Evolutionary conservation across 202 grass and related monocot genomes (phyloP).

Genomic region (Schoenoplectus triqueter): DNA sequence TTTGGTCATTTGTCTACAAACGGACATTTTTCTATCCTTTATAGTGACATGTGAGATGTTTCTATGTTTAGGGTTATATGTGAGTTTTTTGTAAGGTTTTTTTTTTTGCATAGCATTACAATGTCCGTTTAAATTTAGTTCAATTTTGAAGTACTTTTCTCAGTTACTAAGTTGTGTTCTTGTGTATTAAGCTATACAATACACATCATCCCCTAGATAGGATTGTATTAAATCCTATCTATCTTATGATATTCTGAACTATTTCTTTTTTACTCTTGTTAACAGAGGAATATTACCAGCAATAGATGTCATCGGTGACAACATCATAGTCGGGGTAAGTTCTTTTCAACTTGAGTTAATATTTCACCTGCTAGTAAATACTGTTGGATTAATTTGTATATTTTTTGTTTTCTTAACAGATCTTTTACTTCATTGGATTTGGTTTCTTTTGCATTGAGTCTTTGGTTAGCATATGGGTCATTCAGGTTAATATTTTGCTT

Average conservation of each 20-base stretch:
- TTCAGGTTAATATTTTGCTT: constrained; percentile 63
- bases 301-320: constrained; percentile 70
- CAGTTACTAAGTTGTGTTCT: not conserved
- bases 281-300: constrained; percentile 92
- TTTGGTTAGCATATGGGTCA: constrained; percentile 96
- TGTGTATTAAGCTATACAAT: constrained; percentile 7
- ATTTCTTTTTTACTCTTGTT: constrained; percentile 24
- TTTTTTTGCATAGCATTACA: not conserved
- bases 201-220: not conserved
- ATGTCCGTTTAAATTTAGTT: too few species aligned
- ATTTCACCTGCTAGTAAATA: constrained; percentile 28
- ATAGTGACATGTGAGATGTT: not conserved
- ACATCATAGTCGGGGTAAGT: constrained; percentile 85
- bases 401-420: constrained; percentile 53
- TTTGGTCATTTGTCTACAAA: not conserved
- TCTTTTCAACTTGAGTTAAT: not conserved
- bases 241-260: not conserved
- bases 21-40: not conserved
- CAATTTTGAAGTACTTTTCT: not conserved
- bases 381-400: constrained; percentile 24
- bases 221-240: not conserved
- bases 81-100: not conserved
- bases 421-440: constrained; percentile 97
- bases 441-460: constrained; percentile 87
- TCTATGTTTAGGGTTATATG: not conserved